Evolutionary conservation across 306 rosid species (phyloP).

Genomic region (Aeschynomene evenia): DNA sequence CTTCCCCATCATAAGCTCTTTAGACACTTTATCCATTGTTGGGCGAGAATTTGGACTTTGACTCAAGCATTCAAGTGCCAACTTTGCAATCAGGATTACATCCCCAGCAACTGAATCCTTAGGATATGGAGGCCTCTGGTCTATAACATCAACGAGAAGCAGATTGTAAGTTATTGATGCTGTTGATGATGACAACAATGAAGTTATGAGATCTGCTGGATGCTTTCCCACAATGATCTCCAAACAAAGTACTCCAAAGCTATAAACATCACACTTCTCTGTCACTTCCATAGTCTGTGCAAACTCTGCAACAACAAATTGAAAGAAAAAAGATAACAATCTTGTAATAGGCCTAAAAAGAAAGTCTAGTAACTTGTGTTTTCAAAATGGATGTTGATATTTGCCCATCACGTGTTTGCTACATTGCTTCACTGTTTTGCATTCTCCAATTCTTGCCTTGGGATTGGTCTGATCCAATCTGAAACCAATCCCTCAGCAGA

Average conservation of each 20-base stretch:
- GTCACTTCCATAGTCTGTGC: constrained; percentile 17
- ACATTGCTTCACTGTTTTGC: not conserved
- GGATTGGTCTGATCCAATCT: not conserved
- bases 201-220: constrained; percentile 23
- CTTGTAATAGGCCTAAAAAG: not conserved
- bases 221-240: constrained; percentile 35
- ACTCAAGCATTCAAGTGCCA: constrained; percentile 27
- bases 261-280: constrained; percentile 26
- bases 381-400: no score
- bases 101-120: not conserved
- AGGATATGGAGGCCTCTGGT: constrained; percentile 18
- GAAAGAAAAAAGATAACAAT: no score
- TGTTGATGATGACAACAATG: constrained; percentile 19
- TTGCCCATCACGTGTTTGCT: no score
- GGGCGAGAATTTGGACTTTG: constrained; percentile 26
- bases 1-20: constrained; percentile 2
- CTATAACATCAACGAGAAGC: constrained; percentile 18
- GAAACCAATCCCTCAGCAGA: no score
- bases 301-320: constrained; percentile 25
- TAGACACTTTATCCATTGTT: constrained; percentile 25
- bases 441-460: not conserved
- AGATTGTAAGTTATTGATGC: constrained; percentile 14
- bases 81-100: constrained; percentile 12
- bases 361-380: not conserved
- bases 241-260: constrained; percentile 26